Base-by-base conservation (phyloP, 495 filamentous ascomycete species). In the Lindgomyces ingoldianus region DNA sequence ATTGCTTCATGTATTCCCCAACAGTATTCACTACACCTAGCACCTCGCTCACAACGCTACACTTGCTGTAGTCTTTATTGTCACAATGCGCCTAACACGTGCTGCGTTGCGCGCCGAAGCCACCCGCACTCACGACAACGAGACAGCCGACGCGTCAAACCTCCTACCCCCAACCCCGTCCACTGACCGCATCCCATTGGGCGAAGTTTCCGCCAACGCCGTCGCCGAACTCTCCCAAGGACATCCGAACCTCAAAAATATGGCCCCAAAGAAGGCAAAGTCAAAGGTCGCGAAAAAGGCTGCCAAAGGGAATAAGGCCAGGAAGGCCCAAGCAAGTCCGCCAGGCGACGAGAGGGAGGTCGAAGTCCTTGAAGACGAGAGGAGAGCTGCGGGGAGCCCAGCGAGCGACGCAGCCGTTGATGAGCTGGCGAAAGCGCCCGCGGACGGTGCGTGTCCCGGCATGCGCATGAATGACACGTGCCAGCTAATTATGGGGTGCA, bases 61-160 rank as follows among this genome's bases (percentile, higher is more conserved):
- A 19, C 22, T 27, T 36, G 26, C 39, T 41, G 14, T 48, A 48
- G 22, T 24, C 25, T 29, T 24, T 29, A 19, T 48, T 30, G 57
- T 30, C 44, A 62, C 51, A 60, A 70, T 70, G 66, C 70, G 70
- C 62, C 52, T 60, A 9, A 72, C 70, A 33, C 70, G 70, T 11
- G 62, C 70, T 18, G 67, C 67, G 53, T 39, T 64, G 49, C 66
- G 67, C 59, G 67, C 66, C 45, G 56, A 68, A 59, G 65, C 44
- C 51, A 53, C 42, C 25, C 21, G 27, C 18, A 26, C 16, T 39
- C 49, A 18, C 60, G 57, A 55, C 16, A 42, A 12, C 24, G 58
- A 62, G 50, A 49, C 64, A 21, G 45, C 41, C 30, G 58, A 68
- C 52, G 66, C 60, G 66, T 59, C 60, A 56, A 54, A 46, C 26